A percentile compares a stretch with the other conserved stretches of the same genome.
Evolutionary conservation across 257 asterid species (phyloP).

Genomic region (Asclepias syriaca): DNA sequence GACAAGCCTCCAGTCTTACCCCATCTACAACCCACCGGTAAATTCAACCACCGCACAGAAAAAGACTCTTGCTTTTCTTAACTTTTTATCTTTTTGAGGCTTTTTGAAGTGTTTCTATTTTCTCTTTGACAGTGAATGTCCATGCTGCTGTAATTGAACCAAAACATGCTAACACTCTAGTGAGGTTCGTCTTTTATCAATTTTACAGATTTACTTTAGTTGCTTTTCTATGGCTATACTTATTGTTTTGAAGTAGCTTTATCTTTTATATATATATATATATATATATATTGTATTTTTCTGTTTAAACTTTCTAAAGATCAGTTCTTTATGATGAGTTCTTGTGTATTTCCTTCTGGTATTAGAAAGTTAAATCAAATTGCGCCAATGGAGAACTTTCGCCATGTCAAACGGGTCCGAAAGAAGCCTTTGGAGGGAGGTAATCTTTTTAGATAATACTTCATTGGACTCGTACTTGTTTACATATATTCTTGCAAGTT

Average conservation of each 20-base stretch:
- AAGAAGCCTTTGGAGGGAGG: slow-evolving; percentile 63
- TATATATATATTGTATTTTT: no score
- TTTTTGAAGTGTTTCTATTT: slow-evolving; percentile 2
- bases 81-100: background rate
- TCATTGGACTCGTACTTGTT: background rate
- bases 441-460: slow-evolving; percentile 1
- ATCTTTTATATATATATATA: background rate
- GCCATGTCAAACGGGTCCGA: slow-evolving; percentile 80
- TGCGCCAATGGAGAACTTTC: slow-evolving; percentile 81
- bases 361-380: slow-evolving; percentile 66
- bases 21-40: slow-evolving; percentile 68
- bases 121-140: slow-evolving; percentile 39
- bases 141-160: slow-evolving; percentile 67
- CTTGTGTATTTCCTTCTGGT: slow-evolving; percentile 11
- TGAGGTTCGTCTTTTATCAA: slow-evolving; percentile 40
- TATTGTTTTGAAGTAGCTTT: background rate
- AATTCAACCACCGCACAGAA: background rate
- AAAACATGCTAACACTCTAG: slow-evolving; percentile 57
- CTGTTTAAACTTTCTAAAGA: background rate
- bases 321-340: background rate
- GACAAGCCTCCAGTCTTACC: slow-evolving; percentile 54
- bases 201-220: background rate
- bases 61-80: slow-evolving; percentile 4
- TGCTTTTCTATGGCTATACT: background rate
- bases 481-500: background rate